Percentiles rank a stretch among this genome's conserved stretches.
These are phyloP conservation scores for Cercospora sesami DNA, from an alignment of 2,329 filamentous ascomycete genomes.

Conservation along the genomic window DNA sequence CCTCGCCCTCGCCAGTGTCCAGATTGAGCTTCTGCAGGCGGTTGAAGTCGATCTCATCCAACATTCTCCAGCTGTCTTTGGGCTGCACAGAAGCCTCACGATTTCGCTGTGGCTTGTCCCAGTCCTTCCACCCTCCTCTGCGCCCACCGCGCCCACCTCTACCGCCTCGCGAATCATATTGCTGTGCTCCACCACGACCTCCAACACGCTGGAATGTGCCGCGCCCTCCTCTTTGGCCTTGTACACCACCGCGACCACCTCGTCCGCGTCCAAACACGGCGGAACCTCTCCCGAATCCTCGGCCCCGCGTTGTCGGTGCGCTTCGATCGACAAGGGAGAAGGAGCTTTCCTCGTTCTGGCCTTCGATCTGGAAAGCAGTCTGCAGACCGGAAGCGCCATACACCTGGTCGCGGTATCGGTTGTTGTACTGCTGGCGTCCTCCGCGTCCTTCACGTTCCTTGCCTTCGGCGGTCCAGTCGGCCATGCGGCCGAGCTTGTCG, in stretches of 20 bases:
- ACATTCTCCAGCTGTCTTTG: conserved; percentile 89
- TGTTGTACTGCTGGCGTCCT: conserved; percentile 83
- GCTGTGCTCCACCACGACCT: conserved; percentile 64
- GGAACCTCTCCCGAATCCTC: conserved; percentile 80
- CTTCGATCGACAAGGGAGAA: conserved; percentile 98
- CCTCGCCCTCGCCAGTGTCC: conserved; percentile 90
- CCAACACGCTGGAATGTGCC: conserved; percentile 73
- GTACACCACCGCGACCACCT: conserved; percentile 69
- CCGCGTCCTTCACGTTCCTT: conserved; percentile 73
- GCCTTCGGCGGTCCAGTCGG: conserved; percentile 91
- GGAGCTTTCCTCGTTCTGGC: conserved; percentile 83
- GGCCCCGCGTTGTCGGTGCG: conserved; percentile 77
- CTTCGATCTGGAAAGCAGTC: conserved; percentile 80
- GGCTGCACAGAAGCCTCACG: conserved; percentile 95
- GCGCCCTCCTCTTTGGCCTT: conserved; percentile 64
- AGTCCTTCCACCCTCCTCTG: conserved; percentile 97
- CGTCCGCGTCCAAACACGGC: conserved; percentile 79
- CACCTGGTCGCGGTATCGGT: conserved; percentile 92
- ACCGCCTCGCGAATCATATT: conserved; percentile 70
- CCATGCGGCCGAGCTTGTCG: conserved; percentile 98
- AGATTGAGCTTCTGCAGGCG: conserved; percentile 93
- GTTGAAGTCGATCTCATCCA: conserved; percentile 99
- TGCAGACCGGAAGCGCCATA: conserved; percentile 85
- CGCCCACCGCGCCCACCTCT: conserved; percentile 73
- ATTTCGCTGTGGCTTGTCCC: conserved; percentile 95